Percentiles rank a stretch among this genome's conserved stretches.
Conservation (phyloP, 192 early-diverging fungal genomes). For the Coemansia sp. region DNA sequence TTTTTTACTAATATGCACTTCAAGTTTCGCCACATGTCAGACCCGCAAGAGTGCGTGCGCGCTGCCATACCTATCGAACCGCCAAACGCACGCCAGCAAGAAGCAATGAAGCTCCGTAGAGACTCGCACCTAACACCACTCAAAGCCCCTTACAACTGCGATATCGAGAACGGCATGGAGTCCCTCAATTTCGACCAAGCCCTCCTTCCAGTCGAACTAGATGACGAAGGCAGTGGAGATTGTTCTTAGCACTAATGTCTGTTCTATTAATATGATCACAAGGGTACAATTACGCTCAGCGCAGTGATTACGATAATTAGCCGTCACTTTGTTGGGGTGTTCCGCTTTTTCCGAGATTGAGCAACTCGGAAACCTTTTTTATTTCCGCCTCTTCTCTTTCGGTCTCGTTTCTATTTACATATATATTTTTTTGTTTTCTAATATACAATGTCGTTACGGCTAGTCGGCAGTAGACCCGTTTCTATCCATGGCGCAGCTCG, state of each 20-base stretch:
- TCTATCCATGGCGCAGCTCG: background rate
- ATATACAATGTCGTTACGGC: slow-evolving; percentile 1
- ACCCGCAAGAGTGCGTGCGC: slow-evolving; percentile 36
- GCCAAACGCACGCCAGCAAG: slow-evolving; percentile 25
- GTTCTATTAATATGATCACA: background rate
- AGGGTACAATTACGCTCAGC: background rate
- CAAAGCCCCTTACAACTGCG: background rate
- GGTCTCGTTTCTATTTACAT: background rate
- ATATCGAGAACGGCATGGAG: background rate
- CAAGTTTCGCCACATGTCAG: slow-evolving; percentile 22
- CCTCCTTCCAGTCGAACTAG: background rate
- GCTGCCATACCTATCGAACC: slow-evolving; percentile 19
- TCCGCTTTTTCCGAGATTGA: background rate
- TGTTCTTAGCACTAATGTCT: background rate
- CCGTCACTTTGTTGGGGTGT: background rate
- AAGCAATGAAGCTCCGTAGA: background rate
- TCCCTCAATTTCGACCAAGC: background rate
- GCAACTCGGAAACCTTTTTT: background rate
- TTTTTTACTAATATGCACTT: slow-evolving; percentile 5
- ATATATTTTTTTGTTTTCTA: background rate
- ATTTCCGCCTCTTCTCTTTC: background rate
- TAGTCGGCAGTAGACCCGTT: background rate
- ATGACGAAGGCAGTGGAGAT: background rate
- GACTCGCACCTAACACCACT: background rate
- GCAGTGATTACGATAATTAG: background rate